A percentile compares a stretch with the other conserved stretches of the same genome.
phyloP scores from a whole-genome alignment of 805 yeast species.

The Saccharomyces eubayanus region DNA sequence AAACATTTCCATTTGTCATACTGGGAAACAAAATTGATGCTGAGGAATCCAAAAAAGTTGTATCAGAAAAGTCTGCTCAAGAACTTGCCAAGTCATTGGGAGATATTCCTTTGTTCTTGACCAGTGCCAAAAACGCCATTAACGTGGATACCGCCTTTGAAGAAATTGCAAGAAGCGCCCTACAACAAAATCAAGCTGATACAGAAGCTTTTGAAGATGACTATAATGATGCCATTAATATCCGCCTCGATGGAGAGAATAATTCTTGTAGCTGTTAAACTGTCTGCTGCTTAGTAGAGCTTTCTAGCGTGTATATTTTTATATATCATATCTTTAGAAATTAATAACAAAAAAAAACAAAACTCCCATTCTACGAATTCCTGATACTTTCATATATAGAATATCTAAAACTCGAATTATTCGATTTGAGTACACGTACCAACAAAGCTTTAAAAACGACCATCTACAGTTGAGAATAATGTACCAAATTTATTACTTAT shows the following conservation, averaged over 20 bases:
- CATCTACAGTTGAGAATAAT: no score
- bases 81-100: slow-evolving; percentile 56
- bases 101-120: slow-evolving; percentile 86
- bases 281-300: neutral
- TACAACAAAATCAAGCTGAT: slow-evolving; percentile 68
- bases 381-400: no score
- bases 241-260: slow-evolving; percentile 77
- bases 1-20: slow-evolving; percentile 89
- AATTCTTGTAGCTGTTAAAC: slow-evolving; percentile 64
- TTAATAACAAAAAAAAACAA: neutral
- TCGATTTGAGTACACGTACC: no score
- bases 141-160: slow-evolving; percentile 95
- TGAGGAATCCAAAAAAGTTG: slow-evolving; percentile 80
- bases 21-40: slow-evolving; percentile 93
- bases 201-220: slow-evolving; percentile 87
- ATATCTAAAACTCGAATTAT: no score
- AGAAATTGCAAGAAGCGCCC: slow-evolving; percentile 88
- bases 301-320: neutral
- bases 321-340: neutral
- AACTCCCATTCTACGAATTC: neutral
- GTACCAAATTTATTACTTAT: no score
- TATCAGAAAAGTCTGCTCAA: slow-evolving; percentile 50
- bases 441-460: no score
- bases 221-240: slow-evolving; percentile 92
- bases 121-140: slow-evolving; percentile 95